Evolutionary conservation across 225 moss, liverwort and hornwort genomes (phyloP).

Genomic region (Pseudisothecium myosuroides): DNA sequence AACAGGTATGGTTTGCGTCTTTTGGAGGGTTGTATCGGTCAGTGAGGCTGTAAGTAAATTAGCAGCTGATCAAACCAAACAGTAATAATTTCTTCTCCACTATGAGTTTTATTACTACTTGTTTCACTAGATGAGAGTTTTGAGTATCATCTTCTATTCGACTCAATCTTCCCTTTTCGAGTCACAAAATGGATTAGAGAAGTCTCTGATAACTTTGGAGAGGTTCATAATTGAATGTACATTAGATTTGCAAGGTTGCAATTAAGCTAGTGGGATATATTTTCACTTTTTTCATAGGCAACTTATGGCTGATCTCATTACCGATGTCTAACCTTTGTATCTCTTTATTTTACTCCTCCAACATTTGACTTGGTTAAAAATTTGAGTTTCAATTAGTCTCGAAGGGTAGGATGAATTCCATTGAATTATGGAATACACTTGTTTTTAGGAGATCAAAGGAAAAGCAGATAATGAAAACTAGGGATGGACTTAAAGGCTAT

Average conservation of each 20-base stretch:
- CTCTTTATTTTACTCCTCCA: neutral
- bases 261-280: neutral
- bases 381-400: neutral
- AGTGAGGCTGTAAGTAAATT: neutral
- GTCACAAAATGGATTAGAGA: neutral
- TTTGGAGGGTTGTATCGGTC: neutral
- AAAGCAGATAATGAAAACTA: neutral
- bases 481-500: neutral
- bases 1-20: conserved; percentile 47
- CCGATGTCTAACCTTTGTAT: neutral
- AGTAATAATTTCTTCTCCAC: neutral
- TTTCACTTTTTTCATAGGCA: neutral
- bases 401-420: neutral
- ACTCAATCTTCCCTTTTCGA: neutral
- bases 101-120: neutral
- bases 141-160: neutral
- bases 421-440: neutral
- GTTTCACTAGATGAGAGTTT: neutral
- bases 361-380: neutral
- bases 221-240: neutral
- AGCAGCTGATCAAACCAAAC: neutral
- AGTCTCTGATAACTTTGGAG: neutral
- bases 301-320: neutral
- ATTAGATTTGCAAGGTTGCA: neutral
- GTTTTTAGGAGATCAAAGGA: neutral